Percentiles rank a stretch among this genome's conserved stretches.
phyloP scores from a whole-genome alignment of 495 filamentous ascomycete species.

The Xylaria telfairii region DNA sequence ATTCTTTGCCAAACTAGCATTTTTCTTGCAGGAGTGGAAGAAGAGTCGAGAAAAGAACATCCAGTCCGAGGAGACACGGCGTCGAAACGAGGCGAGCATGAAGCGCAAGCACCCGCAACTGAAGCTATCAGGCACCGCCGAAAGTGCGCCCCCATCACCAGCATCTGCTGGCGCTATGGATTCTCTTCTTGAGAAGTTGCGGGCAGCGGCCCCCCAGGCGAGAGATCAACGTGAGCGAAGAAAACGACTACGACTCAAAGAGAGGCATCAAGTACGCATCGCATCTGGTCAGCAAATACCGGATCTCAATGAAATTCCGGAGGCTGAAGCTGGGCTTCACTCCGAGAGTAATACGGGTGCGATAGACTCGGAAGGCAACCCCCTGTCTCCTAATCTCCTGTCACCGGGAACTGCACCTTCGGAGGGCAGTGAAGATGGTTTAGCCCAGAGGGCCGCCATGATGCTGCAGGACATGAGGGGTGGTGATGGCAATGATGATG shows the following conservation, averaged over 20 bases:
- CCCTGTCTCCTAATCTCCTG: conserved; percentile 42
- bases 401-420: conserved; percentile 48
- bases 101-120: conserved; percentile 81
- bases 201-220: conserved; percentile 88
- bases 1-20: conserved; percentile 94
- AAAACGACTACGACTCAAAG: conserved; percentile 84
- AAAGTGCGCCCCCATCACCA: conserved; percentile 65
- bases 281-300: conserved; percentile 86
- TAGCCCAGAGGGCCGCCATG: conserved; percentile 82
- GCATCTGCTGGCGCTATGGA: conserved; percentile 92
- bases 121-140: conserved; percentile 62
- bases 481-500: conserved; percentile 65
- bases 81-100: conserved; percentile 85
- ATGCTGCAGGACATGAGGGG: conserved; percentile 79
- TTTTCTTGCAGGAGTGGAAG: conserved; percentile 94
- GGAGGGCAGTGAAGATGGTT: conserved; percentile 70
- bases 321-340: conserved; percentile 46
- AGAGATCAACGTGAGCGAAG: conserved; percentile 86
- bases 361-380: conserved; percentile 44
- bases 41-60: conserved; percentile 93
- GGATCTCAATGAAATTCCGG: conserved; percentile 63
- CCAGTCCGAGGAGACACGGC: conserved; percentile 77
- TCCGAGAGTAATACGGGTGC: conserved; percentile 28
- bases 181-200: conserved; percentile 91
- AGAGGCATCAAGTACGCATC: conserved; percentile 89